phyloP scores from a whole-genome alignment of 257 asterid species.

The Craterostigma plantagineum region DNA sequence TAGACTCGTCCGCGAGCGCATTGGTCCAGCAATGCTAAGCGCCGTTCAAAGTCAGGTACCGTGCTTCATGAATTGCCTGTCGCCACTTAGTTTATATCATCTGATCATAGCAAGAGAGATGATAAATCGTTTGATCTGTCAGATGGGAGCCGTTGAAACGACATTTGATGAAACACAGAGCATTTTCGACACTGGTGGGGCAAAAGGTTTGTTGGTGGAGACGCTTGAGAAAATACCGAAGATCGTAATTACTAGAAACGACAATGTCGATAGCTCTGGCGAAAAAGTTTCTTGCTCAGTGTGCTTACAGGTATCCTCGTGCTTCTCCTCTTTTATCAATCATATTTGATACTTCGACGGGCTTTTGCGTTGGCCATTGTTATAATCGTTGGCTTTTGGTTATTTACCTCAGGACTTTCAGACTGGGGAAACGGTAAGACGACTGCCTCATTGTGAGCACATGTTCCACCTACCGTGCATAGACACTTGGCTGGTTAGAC shows the following conservation, averaged over 20 bases:
- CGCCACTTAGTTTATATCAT: too few species aligned
- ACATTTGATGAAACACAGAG: conserved; percentile 63
- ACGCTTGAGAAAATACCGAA: conserved; percentile 81
- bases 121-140: too few species aligned
- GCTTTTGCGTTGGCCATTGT: too few species aligned
- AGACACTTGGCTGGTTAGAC: too few species aligned
- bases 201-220: conserved; percentile 78
- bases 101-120: too few species aligned
- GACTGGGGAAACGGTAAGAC: too few species aligned
- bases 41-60: conserved; percentile 99
- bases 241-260: conserved; percentile 37
- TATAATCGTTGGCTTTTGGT: too few species aligned
- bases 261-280: conserved; percentile 50
- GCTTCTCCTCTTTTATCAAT: neutral
- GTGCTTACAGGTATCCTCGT: conserved; percentile 69
- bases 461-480: too few species aligned
- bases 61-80: too few species aligned
- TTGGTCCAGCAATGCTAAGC: conserved; percentile 97
- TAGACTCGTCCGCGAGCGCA: conserved; percentile 91
- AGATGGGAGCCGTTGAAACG: conserved; percentile 91
- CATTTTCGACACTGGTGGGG: conserved; percentile 83
- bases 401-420: too few species aligned
- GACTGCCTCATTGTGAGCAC: too few species aligned
- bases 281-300: conserved; percentile 86
- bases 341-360: neutral